phyloP scores from a whole-genome alignment of 2,329 filamentous ascomycete species.

The Didymellaceae sp. region DNA sequence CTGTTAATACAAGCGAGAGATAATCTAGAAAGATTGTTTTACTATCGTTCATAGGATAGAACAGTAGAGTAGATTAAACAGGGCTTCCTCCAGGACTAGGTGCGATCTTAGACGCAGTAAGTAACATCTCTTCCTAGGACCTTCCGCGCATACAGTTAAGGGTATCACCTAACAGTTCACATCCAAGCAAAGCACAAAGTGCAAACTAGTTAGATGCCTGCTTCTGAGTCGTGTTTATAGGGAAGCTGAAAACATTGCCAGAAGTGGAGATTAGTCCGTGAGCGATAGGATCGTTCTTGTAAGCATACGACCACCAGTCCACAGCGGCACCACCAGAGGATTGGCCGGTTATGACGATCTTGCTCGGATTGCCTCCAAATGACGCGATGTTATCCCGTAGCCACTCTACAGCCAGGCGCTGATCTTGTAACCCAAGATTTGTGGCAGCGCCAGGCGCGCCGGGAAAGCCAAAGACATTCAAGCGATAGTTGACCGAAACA shows the following conservation, averaged over 20 bases:
- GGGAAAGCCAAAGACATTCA: slow-evolving; percentile 48
- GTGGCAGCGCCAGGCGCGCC: slow-evolving; percentile 36
- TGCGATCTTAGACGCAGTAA: slow-evolving; percentile 18
- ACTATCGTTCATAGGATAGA: slow-evolving; percentile 28
- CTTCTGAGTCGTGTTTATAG: slow-evolving; percentile 22
- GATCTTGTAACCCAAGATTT: slow-evolving; percentile 62
- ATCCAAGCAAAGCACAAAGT: slow-evolving; percentile 22
- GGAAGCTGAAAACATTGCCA: slow-evolving; percentile 29
- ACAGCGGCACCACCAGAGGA: slow-evolving; percentile 54
- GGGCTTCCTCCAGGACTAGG: slow-evolving; percentile 27
- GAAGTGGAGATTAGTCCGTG: slow-evolving; percentile 52
- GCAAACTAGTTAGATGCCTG: slow-evolving; percentile 26
- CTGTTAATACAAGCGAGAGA: slow-evolving; percentile 16
- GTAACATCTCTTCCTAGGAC: slow-evolving; percentile 16
- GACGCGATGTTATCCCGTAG: slow-evolving; percentile 56
- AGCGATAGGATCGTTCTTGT: slow-evolving; percentile 55
- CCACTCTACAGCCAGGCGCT: slow-evolving; percentile 62
- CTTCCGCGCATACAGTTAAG: slow-evolving; percentile 29
- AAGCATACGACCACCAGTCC: slow-evolving; percentile 58
- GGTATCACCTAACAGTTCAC: slow-evolving; percentile 13
- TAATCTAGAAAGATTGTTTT: slow-evolving; percentile 31
- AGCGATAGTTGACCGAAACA: slow-evolving; percentile 50
- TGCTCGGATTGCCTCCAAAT: slow-evolving; percentile 57
- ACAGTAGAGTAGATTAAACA: slow-evolving; percentile 24
- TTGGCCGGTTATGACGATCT: slow-evolving; percentile 57